phyloP scores from a whole-genome alignment of 257 asterid genomes.

The Solanum boliviense region DNA sequence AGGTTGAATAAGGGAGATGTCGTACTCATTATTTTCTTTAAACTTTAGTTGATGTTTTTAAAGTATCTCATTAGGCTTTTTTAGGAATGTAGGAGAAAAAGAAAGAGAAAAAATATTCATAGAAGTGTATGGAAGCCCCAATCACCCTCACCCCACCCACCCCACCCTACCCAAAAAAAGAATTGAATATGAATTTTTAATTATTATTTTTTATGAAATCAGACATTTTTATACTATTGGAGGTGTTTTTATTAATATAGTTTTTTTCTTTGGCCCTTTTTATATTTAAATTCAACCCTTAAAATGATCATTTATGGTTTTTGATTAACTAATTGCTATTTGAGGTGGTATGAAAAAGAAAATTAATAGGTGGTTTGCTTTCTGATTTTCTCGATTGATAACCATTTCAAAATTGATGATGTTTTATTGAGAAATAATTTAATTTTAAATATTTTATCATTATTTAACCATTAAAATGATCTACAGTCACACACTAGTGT shows the following conservation, averaged over 20 bases:
- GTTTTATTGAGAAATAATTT: neutral
- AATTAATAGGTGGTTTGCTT: neutral
- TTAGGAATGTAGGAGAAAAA: neutral
- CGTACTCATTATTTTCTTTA: neutral
- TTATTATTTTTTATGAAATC: no score
- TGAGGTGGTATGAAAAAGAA: neutral
- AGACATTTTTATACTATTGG: neutral
- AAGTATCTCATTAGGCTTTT: neutral
- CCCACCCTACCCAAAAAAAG: no score
- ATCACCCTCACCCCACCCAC: no score
- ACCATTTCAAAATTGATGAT: neutral
- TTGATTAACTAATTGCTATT: neutral
- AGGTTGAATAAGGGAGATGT: no score
- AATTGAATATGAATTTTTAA: no score
- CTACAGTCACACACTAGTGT: neutral
- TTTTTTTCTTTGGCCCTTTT: no score
- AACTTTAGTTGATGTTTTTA: neutral
- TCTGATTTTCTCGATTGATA: neutral
- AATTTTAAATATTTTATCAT: no score
- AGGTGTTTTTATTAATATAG: neutral
- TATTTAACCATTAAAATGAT: no score
- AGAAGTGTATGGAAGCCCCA: no score
- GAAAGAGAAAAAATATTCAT: neutral
- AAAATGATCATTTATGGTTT: neutral
- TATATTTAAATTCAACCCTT: neutral